Conservation (phyloP, 192 early-diverging fungal genomes). For the Coemansia sp. region DNA sequence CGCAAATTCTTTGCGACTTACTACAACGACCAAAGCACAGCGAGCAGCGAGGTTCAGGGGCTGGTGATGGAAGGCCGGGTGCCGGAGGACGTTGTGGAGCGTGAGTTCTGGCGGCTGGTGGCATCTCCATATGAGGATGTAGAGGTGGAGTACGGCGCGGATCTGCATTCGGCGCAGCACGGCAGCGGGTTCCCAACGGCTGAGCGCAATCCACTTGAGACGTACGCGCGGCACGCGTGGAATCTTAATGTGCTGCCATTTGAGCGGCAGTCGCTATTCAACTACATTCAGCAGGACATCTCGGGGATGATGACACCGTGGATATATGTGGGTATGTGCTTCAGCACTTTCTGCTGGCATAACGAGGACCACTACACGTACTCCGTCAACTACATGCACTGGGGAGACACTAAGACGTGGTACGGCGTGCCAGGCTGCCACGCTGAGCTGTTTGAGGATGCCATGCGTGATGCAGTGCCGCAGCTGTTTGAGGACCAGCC, state of each 20-base stretch:
- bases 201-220: constrained; percentile 64
- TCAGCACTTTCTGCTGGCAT: constrained; percentile 98
- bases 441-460: constrained; percentile 80
- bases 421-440: constrained; percentile 87
- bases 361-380: constrained; percentile 97
- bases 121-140: constrained; percentile 84
- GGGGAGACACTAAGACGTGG: constrained; percentile 98
- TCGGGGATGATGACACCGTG: constrained; percentile 98
- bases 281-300: constrained; percentile 88
- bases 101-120: constrained; percentile 92
- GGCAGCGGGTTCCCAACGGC: constrained; percentile 89
- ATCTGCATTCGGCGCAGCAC: constrained; percentile 86
- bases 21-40: constrained; percentile 25
- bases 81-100: constrained; percentile 79
- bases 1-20: constrained; percentile 65
- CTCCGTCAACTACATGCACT: constrained; percentile 95
- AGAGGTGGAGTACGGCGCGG: constrained; percentile 96
- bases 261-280: constrained; percentile 78
- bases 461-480: constrained; percentile 76
- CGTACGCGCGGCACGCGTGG: constrained; percentile 75
- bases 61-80: constrained; percentile 45
- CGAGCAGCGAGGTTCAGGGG: neutral
- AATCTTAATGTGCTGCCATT: constrained; percentile 88
- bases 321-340: constrained; percentile 96
- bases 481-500: constrained; percentile 90